Percentiles rank a stretch among this genome's conserved stretches.
phyloP scores from a whole-genome alignment of 164 flowering plant genomes.

The Sedum album region DNA sequence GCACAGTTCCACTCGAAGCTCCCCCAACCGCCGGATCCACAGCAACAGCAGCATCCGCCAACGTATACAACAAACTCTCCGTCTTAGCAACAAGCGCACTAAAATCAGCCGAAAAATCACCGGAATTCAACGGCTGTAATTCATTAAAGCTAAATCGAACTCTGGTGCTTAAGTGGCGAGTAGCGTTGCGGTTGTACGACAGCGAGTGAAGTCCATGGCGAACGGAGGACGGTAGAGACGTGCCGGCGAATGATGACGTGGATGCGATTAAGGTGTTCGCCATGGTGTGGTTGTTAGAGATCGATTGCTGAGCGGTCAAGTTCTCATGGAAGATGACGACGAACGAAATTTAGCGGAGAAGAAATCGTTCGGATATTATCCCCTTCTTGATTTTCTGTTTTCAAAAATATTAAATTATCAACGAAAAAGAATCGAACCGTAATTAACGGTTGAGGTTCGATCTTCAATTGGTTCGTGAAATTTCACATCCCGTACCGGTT shows the following conservation, averaged over 20 bases:
- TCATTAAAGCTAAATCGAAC: constrained; percentile 46
- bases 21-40: constrained; percentile 17
- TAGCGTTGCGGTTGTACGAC: neutral
- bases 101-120: constrained; percentile 24
- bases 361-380: neutral
- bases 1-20: constrained; percentile 17
- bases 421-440: too few species aligned
- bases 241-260: neutral
- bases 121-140: constrained; percentile 33
- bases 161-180: neutral
- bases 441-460: too few species aligned
- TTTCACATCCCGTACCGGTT: too few species aligned
- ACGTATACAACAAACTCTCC: constrained; percentile 50
- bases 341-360: neutral
- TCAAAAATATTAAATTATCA: neutral
- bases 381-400: neutral
- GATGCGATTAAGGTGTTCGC: constrained; percentile 2
- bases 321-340: neutral
- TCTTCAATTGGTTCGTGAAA: too few species aligned
- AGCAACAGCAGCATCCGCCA: constrained; percentile 30
- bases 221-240: neutral
- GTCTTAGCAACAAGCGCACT: constrained; percentile 25
- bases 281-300: neutral
- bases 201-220: neutral
- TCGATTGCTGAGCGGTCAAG: neutral